Percentiles rank a stretch among this genome's conserved stretches.
These are phyloP conservation scores for Fusarium floridanum DNA, from an alignment of 2,329 filamentous ascomycete genomes.

Conservation along the genomic window DNA sequence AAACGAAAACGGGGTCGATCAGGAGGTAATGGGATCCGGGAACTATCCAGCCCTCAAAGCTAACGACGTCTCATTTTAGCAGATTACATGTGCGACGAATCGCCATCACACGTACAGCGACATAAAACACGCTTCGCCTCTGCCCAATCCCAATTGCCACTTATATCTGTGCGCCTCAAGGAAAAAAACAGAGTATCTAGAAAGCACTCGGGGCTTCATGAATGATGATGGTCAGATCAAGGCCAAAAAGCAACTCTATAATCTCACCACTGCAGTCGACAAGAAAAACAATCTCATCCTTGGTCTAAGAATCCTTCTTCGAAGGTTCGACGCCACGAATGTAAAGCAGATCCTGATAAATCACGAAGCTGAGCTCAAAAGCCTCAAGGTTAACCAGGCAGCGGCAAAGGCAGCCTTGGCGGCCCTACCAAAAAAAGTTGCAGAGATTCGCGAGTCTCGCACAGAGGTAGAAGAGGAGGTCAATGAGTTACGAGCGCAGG, in stretches of 20 bases:
- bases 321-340: neutral
- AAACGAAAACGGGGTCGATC: neutral
- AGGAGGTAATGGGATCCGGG: neutral
- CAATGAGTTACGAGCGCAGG: neutral
- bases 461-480: neutral
- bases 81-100: neutral
- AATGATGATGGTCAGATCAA: neutral
- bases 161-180: neutral
- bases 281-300: neutral
- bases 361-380: neutral
- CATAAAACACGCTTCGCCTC: neutral
- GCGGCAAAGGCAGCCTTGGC: neutral
- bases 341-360: neutral
- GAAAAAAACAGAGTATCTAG: neutral
- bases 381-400: neutral
- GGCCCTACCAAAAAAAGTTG: neutral
- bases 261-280: neutral
- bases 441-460: neutral
- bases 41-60: neutral
- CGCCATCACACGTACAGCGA: neutral
- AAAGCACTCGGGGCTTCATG: neutral
- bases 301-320: neutral
- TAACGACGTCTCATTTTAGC: neutral
- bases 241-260: neutral
- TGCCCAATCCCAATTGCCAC: neutral